Evolutionary conservation across 768 basidiomycete species (phyloP), one percentile per base, ranked within the genome.

Genomic region (Scleroderma citrinum): DNA sequence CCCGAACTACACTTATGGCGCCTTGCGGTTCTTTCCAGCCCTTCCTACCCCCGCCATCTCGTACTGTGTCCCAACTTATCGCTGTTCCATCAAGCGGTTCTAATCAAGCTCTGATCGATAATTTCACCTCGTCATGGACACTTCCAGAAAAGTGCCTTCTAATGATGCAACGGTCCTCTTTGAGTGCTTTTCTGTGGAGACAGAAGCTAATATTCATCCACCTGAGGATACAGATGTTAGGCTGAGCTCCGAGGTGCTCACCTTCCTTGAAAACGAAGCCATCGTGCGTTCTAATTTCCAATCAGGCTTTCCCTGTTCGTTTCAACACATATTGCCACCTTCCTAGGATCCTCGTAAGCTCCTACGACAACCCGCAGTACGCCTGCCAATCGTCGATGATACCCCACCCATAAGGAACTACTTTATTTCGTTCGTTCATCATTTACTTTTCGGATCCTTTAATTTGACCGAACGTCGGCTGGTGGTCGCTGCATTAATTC

Each of bases 321-420:
- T 26, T 16, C 11, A 30, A 44, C 23, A 10, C 14, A 26, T 21
- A 8, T 21, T 21, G n/a, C n/a, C 37, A 32, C 30, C 19, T 21
- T 32, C 61, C 43, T 65, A 46, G 69, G 71, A 34, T 61, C 56
- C 46, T 14, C 21, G 20, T 17, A 41, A 56, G 6, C 44, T 81
- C 10, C 56, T 75, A 13, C 57, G 54, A 26, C 64, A 63, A 16
- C 74, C 77, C 7, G 60, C 67, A 6, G 56, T 81, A 19, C 44
- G 17, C 7, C 48, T 53, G 2, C 56, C 51, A 2, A 52, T 60
- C 0, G 69, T 73, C 1, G 72, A 74, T 48, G 73, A 76, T 52
- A 64, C 68, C 13, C 60, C 75, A 32, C 78, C 80, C 7, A 56
- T 81, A 31, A 76, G 74, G 3, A 66, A 78, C 44, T 83, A 84